Base-by-base conservation (phyloP, 1,284 basidiomycete species). In the Cutaneotrichosporon sp. region DNA sequence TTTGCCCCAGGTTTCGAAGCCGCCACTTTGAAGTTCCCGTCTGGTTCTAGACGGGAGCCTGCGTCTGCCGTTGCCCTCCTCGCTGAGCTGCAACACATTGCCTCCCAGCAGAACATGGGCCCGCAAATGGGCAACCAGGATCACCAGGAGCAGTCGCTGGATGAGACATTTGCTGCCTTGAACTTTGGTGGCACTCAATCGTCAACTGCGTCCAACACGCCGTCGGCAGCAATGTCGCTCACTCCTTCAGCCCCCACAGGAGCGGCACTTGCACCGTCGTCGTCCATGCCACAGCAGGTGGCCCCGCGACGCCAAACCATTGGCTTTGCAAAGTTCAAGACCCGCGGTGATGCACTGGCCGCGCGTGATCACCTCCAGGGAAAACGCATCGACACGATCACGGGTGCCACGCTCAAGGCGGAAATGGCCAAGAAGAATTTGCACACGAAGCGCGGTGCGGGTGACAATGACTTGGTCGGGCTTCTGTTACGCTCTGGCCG, bases 341-440 rank as follows among this genome's bases (percentile, higher is more conserved):
- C 91, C 22, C 86, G 93, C 21, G 86, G 88, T 38, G 93, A 96
- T 72, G 96, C 96, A 0, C 79, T 97, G 0, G 87, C 88, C 14
- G 96, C 97, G 10, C 85, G 91, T 32, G 96, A 99, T 74, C 85
- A 88, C 7, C 83, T 99, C 8, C 94, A 97, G 77, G 95, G 96
- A 2, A 86, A 90, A 59, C 87, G 92, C 61, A 90, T 99, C 38
- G 96, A 98, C 75, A 87, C 90, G n/a, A 90, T 98, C 77, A 93
- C 93, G 71, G 94, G 94, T 10, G 89, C 91, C 8, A 90, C 96
- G 1, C 81, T 99, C 59, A 99, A 98, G 80, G 96, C 96, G 18
- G 97, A 99, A 82, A 97, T 99, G 92, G 96, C 96, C 46, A 99
- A 99, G 87, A 99, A 99, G 86, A 98, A 99, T 76, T 80, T 99